These are phyloP conservation scores for Cryptosporidium ryanae DNA, from an alignment of 169 alveolate genomes.

Conservation along the genomic window DNA sequence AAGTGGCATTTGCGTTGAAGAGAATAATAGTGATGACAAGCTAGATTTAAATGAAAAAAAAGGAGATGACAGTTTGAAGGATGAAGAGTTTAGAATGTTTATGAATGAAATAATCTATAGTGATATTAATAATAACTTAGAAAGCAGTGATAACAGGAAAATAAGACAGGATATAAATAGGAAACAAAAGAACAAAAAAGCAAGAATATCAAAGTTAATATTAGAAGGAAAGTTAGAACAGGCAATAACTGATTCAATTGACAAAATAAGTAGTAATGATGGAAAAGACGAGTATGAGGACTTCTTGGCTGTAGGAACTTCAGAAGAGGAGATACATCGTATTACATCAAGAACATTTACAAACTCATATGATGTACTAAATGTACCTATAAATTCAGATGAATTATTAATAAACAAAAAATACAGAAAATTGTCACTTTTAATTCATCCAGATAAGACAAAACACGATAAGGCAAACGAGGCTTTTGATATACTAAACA, in stretches of 20 bases:
- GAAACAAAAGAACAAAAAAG: conserved; percentile 5
- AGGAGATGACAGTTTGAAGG: not conserved
- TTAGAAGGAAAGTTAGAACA: conserved; percentile 41
- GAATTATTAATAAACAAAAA: conserved; percentile 77
- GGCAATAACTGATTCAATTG: conserved; percentile 19
- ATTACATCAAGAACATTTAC: conserved; percentile 78
- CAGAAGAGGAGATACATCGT: conserved; percentile 81
- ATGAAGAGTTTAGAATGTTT: conserved; percentile 30
- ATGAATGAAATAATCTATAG: conserved; percentile 26
- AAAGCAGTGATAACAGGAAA: not conserved
- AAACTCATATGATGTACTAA: conserved; percentile 80
- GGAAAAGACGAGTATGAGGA: conserved; percentile 2
- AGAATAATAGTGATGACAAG: not conserved
- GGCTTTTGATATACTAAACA: conserved; percentile 84
- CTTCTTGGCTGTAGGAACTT: conserved; percentile 45
- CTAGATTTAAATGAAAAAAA: not conserved
- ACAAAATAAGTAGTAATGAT: no score
- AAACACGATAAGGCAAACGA: conserved; percentile 88
- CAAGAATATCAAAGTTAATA: conserved; percentile 32
- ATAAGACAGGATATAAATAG: not conserved
- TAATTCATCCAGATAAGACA: conserved; percentile 93
- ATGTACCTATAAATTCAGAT: conserved; percentile 78
- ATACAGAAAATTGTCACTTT: conserved; percentile 82
- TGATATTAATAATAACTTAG: not conserved
- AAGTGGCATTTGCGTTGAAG: no score